Base-by-base conservation (phyloP, 2,329 filamentous ascomycete genomes). In the Colletotrichum viniferum region DNA sequence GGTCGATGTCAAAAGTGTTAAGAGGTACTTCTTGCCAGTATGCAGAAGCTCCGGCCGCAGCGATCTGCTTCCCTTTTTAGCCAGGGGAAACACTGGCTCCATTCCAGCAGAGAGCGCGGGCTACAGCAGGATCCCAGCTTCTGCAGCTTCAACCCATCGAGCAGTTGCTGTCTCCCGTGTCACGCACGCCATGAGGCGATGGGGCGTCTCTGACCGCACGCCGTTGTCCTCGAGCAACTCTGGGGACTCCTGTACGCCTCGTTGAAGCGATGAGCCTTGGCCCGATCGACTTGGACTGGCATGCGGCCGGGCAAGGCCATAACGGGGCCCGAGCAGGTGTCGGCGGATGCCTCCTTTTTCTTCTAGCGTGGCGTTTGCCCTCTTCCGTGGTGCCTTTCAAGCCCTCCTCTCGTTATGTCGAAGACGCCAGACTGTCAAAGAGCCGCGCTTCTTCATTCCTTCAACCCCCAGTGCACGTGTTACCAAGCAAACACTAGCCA, bases 311-410 rank as follows among this genome's bases (percentile, higher is more conserved):
- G 61, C 34, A 58, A 36, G 65, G 24, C 52, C 67, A 65, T 36
- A 38, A 60, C 34, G 65, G 64, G 71, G 68, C 38, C 32, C 21
- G 60, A 64, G 67, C 60, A 64, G 30, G 4, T 52, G 48, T 43
- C 61, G 58, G 58, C 68, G 52, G 68, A 66, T 66, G 68, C 72
- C 68, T 72, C 62, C 68, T 62, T 62, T 62, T 67, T 58, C 43
- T 30, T 34, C 69, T 68, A 56, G 62, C 43, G 56, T 55, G n/a
- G 21, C 28, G 43, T 30, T 58, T 67, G 67, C 30, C 68, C 68
- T 56, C 21, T 63, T 55, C 21, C 67, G 34, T 48, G 26, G 16
- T 24, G 34, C 61, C 21, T 43, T 43, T 26, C n/a, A 38, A 28
- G 16, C 32, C 32, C 36, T 56, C 24, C 32, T 64, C 32, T 48